phyloP scores from a whole-genome alignment of 768 basidiomycete species.

The Suillus clintonianus region DNA sequence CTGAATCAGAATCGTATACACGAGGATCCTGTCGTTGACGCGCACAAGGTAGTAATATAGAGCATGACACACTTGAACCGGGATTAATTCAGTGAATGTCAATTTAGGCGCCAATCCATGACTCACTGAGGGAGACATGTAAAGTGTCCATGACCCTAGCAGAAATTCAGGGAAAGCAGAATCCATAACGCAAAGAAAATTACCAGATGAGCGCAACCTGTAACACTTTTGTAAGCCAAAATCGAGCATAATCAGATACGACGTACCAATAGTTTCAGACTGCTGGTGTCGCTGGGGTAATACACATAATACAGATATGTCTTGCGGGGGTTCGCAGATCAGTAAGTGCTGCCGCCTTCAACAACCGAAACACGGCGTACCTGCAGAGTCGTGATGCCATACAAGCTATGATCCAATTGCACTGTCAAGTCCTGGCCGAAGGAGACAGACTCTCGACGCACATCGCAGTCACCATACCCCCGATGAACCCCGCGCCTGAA shows the following conservation, averaged over 20 bases:
- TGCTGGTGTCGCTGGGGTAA: conserved; percentile 18
- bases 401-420: conserved; percentile 12
- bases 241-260: background rate
- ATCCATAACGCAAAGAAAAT: background rate
- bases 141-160: conserved; percentile 9
- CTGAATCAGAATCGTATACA: background rate
- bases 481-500: conserved; percentile 22
- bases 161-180: background rate
- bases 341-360: no score
- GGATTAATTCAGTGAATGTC: background rate
- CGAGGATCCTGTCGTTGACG: background rate
- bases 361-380: conserved; percentile 1
- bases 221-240: background rate
- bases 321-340: conserved; percentile 5
- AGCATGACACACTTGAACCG: conserved; percentile 17
- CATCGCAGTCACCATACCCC: conserved; percentile 18
- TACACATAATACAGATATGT: conserved; percentile 25
- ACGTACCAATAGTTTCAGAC: conserved; percentile 16
- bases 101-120: background rate
- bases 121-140: conserved; percentile 12
- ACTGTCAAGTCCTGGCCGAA: background rate
- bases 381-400: conserved; percentile 25
- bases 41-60: conserved; percentile 46
- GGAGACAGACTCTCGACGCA: conserved; percentile 6
- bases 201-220: conserved; percentile 11